phyloP scores from a whole-genome alignment of 108 stramenopile genomes.

The Conticribra weissflogii region DNA sequence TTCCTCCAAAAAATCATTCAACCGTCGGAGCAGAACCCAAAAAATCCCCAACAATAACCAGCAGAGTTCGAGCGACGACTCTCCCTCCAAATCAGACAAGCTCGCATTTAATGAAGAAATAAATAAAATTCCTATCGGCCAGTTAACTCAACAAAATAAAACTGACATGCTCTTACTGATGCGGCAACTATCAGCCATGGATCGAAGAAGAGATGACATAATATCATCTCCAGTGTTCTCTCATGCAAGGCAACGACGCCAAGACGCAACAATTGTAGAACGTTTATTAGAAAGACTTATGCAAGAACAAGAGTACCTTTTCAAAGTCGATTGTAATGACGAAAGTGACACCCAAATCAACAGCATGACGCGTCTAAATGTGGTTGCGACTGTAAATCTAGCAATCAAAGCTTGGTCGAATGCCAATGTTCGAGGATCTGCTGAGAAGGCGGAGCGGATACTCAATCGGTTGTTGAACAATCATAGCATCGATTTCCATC shows the following conservation, averaged over 20 bases:
- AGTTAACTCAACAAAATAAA: slow-evolving; percentile 18
- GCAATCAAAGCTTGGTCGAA: slow-evolving; percentile 37
- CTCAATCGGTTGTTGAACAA: slow-evolving; percentile 16
- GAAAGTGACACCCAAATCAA: neutral
- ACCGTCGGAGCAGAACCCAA: neutral
- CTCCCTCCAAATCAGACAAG: slow-evolving; percentile 1
- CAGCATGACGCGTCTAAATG: neutral
- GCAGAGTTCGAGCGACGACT: neutral
- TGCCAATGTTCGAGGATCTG: slow-evolving; percentile 26
- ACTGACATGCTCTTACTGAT: slow-evolving; percentile 27
- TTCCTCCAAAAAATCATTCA: no score
- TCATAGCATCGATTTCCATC: neutral
- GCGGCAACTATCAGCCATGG: slow-evolving; percentile 30
- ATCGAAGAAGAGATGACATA: slow-evolving; percentile 14
- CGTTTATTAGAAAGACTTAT: slow-evolving; percentile 19
- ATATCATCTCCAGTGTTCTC: neutral
- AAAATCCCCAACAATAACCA: neutral
- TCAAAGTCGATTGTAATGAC: neutral
- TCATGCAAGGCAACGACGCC: slow-evolving; percentile 11
- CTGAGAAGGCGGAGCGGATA: slow-evolving; percentile 23
- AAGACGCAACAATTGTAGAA: slow-evolving; percentile 26
- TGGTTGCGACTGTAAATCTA: slow-evolving; percentile 3
- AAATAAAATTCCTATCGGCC: slow-evolving; percentile 4
- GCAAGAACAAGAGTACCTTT: neutral
- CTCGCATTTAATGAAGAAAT: neutral